Evolutionary conservation across 805 yeast species (phyloP).

Genomic region (Maudiozyma turicensis): DNA sequence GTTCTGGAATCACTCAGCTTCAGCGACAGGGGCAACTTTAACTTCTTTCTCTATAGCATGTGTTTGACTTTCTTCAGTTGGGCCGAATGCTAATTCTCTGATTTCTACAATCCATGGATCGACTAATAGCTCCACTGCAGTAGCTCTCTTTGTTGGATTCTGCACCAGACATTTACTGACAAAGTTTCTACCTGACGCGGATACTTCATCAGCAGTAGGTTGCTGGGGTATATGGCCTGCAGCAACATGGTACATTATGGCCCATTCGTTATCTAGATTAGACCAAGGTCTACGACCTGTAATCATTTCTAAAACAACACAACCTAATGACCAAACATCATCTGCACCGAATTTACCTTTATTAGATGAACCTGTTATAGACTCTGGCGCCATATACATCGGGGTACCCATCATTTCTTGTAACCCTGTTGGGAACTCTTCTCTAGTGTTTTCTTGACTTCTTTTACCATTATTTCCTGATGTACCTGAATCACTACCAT

Average conservation of each 20-base stretch:
- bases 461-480: not conserved
- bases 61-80: constrained; percentile 1
- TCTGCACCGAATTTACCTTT: constrained; percentile 33
- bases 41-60: not conserved
- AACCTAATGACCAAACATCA: constrained; percentile 96
- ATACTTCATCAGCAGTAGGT: constrained; percentile 70
- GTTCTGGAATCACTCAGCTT: not conserved
- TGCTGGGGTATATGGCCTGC: constrained; percentile 86
- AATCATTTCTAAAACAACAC: constrained; percentile 93
- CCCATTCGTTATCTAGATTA: constrained; percentile 93
- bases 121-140: constrained; percentile 73
- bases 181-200: constrained; percentile 63
- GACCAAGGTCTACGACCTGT: constrained; percentile 97
- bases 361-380: constrained; percentile 63
- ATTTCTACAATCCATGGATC: constrained; percentile 86
- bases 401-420: constrained; percentile 74
- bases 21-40: not conserved
- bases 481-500: not conserved
- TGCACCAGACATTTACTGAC: constrained; percentile 68
- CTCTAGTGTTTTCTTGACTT: constrained; percentile 6
- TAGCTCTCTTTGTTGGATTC: constrained; percentile 69
- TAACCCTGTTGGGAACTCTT: constrained; percentile 7
- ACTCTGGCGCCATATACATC: constrained; percentile 98
- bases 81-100: constrained; percentile 55
- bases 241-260: constrained; percentile 96